Base-by-base conservation (phyloP, 148 eudicot species). In the Chenopodium formosanum region DNA sequence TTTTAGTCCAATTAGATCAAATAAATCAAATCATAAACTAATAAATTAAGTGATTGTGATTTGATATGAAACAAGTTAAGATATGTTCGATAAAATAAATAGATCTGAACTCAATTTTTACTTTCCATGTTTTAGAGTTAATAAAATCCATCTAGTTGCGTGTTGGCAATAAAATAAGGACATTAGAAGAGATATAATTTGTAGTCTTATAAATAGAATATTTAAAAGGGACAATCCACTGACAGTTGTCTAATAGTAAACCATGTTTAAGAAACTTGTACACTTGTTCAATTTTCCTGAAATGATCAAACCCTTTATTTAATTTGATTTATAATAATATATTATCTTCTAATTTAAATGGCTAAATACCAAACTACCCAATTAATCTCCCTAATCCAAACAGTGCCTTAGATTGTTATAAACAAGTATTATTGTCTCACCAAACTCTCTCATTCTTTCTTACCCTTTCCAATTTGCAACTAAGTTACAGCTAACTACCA, bases 111-210 rank as follows among this genome's bases (percentile, higher is more conserved):
- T 40, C 44, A 40, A 40, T 6, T 40, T 40, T 40, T 40, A 40
- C 44, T 40, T 40, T 6, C 44, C 62, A 17, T 56, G 62, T 56
- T 56, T 56, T 13, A 13, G 16, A 12, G 34, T 0, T 37, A 8
- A 37, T 75, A 50, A 29, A 58, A n/a, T n/a, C n/a, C n/a, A n/a
- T n/a, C n/a, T n/a, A n/a, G 70, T 78, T 83, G 82, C 82, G 82
- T 83, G 82, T 66, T 73, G 67, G 75, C 32, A 74, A 79, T 31
- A 37, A 48, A 68, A 68, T 12, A 23, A 70, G 25, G 8, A 16
- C 34, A 32, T 12, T 4, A 25, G 7, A 69, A 32, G 46, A 69
- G 69, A 65, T 3, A 34, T 32, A 32, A 27, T 80, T 37, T 9
- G 74, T 58, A 34, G 22, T 76, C 2, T 72, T 70, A 56, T 23